phyloP scores from a whole-genome alignment of 495 filamentous ascomycete species.

The Parathielavia appendiculata region DNA sequence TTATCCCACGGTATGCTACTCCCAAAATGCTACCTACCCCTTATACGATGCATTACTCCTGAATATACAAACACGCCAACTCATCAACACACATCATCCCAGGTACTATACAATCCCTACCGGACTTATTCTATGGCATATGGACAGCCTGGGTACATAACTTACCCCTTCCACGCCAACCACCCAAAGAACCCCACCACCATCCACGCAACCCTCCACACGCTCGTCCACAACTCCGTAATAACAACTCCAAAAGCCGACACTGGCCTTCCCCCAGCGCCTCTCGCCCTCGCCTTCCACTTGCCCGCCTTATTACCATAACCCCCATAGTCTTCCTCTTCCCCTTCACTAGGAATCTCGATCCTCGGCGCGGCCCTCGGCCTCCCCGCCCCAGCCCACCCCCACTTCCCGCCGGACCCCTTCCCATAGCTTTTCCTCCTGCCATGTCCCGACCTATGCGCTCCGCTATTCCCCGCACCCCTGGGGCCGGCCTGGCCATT shows the following conservation, averaged over 20 bases:
- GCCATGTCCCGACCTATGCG: background rate
- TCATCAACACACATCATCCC: background rate
- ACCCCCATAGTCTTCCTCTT: conserved; percentile 30
- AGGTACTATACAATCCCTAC: background rate
- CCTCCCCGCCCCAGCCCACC: conserved; percentile 39
- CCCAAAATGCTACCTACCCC: too few relatives aligned
- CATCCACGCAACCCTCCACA: conserved; percentile 45
- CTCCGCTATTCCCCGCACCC: conserved; percentile 3
- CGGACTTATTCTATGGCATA: too few relatives aligned
- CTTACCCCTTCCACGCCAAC: conserved; percentile 37
- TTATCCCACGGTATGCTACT: too few relatives aligned
- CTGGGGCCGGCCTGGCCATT: background rate
- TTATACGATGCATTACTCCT: too few relatives aligned
- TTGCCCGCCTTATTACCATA: conserved; percentile 29
- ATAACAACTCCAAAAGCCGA: conserved; percentile 27
- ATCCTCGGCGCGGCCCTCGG: conserved; percentile 37
- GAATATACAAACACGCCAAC: background rate
- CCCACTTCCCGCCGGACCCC: conserved; percentile 26
- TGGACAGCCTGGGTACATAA: too few relatives aligned
- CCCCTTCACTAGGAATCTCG: conserved; percentile 38
- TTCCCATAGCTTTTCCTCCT: conserved; percentile 17
- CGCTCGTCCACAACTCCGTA: conserved; percentile 44
- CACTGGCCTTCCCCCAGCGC: conserved; percentile 7
- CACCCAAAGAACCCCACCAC: conserved; percentile 38
- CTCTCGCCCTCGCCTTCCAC: conserved; percentile 28